Evolutionary conservation across 805 yeast genomes (phyloP), one percentile per base, ranked within the genome.

Genomic region (Nakazawaea sp.): DNA sequence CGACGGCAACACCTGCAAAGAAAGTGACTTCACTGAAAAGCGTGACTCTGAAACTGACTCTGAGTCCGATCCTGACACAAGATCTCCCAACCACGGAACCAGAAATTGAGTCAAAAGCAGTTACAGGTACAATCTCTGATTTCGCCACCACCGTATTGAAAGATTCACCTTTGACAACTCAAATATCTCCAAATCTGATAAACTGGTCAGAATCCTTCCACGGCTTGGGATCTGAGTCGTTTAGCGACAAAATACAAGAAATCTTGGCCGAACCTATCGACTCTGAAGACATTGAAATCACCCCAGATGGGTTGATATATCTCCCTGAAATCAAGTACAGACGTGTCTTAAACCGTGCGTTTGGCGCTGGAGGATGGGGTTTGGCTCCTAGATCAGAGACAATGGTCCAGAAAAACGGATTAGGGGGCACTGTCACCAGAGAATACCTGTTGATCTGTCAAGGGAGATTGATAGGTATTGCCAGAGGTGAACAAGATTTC

Each of bases 321-420:
- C 64, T 92, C 32, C 98, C 98, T 0, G 98, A 92, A 56, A 92
- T 92, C 61, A 90, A 90, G 55, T 92, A 92, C 55, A 74, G 98
- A 46, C 72, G 98, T 31, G 81, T 89, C 17, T 61, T 92, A 46
- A 90, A 90, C 59, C 69, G 70, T 27, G 94, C 97, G 0, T 90
- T 92, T 65, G 98, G 98, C 3, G 96, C 98, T 5, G 98, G 98
- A 19, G 97, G 95, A 2, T 92, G 98, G 98, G 97, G 97, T 1
- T 65, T 92, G 39, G 96, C 94, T 1, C 97, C 98, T 9, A 66
- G 98, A 39, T 78, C 95, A 0, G 90, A 84, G 45, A 82, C 95
- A 1, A 64, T 75, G 36, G 76, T 92, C 23, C 81, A 95, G 2
- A 71, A 78, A 21, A 77, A 72, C 44, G 69, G 23, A 59, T 55